A percentile compares a stretch with the other conserved stretches of the same genome.
Evolutionary conservation across 106 monocot species (phyloP).

Genomic region (Acanthochlamys bracteata): DNA sequence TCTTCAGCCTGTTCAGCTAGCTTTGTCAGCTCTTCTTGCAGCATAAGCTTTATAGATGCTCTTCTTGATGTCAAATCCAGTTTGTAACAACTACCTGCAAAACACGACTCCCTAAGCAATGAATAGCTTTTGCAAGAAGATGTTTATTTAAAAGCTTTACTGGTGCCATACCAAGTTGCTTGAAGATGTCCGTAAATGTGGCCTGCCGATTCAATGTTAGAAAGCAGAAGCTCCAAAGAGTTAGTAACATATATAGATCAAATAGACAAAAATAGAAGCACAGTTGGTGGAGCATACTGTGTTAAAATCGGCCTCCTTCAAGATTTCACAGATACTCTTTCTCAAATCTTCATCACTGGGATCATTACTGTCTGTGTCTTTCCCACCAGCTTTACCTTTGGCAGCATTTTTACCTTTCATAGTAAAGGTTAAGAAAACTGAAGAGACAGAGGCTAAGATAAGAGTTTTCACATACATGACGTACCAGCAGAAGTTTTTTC

Average conservation of each 20-base stretch:
- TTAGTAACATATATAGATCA: not conserved
- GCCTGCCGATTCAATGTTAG: conserved; percentile 24
- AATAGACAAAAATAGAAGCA: not conserved
- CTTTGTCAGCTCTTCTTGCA: conserved; percentile 66
- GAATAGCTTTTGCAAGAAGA: not conserved
- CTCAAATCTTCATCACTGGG: conserved; percentile 70
- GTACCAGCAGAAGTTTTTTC: conserved; percentile 40
- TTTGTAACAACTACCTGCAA: conserved; percentile 42
- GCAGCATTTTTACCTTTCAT: conserved; percentile 32
- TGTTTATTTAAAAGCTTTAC: not conserved
- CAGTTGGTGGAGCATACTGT: conserved; percentile 30
- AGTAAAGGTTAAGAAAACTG: not conserved
- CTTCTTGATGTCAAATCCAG: conserved; percentile 53
- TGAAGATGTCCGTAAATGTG: conserved; percentile 66
- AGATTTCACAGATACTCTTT: conserved; percentile 64
- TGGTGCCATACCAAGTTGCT: conserved; percentile 30
- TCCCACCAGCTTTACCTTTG: conserved; percentile 27
- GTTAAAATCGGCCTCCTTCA: conserved; percentile 89
- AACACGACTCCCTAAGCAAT: not conserved
- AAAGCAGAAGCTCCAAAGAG: not conserved
- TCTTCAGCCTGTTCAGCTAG: conserved; percentile 42
- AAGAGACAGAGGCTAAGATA: not conserved
- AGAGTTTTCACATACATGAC: not conserved
- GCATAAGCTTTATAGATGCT: conserved; percentile 44
- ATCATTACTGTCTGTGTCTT: conserved; percentile 23